Conservation (phyloP, 2,329 filamentous ascomycete genomes). For the Sclerotinia minor region DNA sequence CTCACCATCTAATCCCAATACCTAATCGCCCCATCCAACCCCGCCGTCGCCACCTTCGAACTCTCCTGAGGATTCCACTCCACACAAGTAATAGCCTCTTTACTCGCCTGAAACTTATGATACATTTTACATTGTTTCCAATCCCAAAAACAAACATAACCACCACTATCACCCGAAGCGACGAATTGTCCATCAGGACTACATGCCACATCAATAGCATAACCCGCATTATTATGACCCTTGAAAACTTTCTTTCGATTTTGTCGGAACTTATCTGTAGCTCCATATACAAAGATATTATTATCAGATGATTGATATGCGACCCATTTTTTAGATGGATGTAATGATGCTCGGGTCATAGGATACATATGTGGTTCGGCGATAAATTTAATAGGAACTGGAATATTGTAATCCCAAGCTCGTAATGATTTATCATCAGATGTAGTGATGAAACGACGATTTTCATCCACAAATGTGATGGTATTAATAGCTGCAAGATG, state of each 20-base stretch:
- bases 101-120: slow-evolving; percentile 87
- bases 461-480: slow-evolving; percentile 92
- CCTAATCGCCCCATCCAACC: slow-evolving; percentile 82
- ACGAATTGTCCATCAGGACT: slow-evolving; percentile 92
- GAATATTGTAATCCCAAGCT: slow-evolving; percentile 98
- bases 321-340: slow-evolving; percentile 91
- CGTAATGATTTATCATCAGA: slow-evolving; percentile 95
- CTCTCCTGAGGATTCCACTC: slow-evolving; percentile 98
- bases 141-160: slow-evolving; percentile 95
- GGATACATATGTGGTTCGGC: slow-evolving; percentile 98
- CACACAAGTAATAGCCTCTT: slow-evolving; percentile 78
- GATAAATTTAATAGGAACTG: slow-evolving; percentile 97
- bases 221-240: slow-evolving; percentile 93
- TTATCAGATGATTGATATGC: slow-evolving; percentile 94
- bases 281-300: slow-evolving; percentile 93
- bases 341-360: slow-evolving; percentile 79
- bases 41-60: slow-evolving; percentile 88
- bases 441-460: slow-evolving; percentile 94
- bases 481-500: slow-evolving; percentile 98
- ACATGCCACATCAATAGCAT: slow-evolving; percentile 85
- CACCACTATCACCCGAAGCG: slow-evolving; percentile 80
- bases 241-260: slow-evolving; percentile 97
- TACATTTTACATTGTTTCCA: slow-evolving; percentile 99
- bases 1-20: slow-evolving; percentile 75
- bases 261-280: slow-evolving; percentile 93